These are phyloP conservation scores for Pichia deserticola DNA, from an alignment of 805 yeast genomes.

Conservation along the genomic window DNA sequence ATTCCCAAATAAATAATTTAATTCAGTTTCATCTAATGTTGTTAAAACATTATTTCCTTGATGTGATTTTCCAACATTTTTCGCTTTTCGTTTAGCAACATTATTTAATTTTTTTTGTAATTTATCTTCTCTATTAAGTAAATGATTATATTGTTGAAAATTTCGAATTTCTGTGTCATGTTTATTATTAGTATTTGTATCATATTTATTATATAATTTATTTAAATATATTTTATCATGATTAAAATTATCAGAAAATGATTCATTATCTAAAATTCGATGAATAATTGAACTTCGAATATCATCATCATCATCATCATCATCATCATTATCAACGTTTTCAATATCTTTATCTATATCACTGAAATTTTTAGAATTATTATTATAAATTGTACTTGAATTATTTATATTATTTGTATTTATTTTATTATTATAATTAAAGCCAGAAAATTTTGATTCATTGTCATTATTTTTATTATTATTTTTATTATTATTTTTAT, in stretches of 20 bases:
- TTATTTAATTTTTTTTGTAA: slow-evolving; percentile 16
- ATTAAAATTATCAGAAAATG: slow-evolving; percentile 4
- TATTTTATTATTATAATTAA: background rate
- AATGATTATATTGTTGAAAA: slow-evolving; percentile 24
- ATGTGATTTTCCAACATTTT: background rate
- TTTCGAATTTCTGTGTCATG: slow-evolving; percentile 16
- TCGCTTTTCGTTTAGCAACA: slow-evolving; percentile 7
- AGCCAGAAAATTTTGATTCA: no score
- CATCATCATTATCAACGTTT: slow-evolving; percentile 5
- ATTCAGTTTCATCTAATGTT: slow-evolving; percentile 18
- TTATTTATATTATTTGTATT: background rate
- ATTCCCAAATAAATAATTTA: slow-evolving; percentile 14
- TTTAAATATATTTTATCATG: slow-evolving; percentile 16
- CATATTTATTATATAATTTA: slow-evolving; percentile 19
- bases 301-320: slow-evolving; percentile 8
- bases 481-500: no score
- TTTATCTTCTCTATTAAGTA: slow-evolving; percentile 20
- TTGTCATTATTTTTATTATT: no score
- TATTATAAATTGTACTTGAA: no score
- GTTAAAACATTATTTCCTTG: slow-evolving; percentile 10
- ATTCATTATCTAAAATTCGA: slow-evolving; percentile 18
- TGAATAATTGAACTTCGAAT: slow-evolving; percentile 19
- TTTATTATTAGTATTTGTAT: background rate
- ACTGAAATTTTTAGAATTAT: background rate
- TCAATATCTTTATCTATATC: background rate